Conservation (phyloP, 2,329 filamentous ascomycete species). For the Metarhizium anisopliae region DNA sequence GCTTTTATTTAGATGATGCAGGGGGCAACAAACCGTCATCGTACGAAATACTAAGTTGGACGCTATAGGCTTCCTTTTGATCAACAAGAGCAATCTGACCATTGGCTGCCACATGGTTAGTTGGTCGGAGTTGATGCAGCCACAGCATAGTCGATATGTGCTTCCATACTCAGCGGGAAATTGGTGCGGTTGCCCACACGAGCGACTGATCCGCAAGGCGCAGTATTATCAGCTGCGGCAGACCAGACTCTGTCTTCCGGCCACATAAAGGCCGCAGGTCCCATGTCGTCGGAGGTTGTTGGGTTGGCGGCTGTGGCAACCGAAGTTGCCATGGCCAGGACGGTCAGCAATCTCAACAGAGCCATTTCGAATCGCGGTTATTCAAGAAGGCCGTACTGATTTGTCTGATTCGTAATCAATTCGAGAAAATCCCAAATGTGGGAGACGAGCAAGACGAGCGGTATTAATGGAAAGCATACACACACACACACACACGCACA, state of each 20-base stretch:
- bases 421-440: too few species aligned
- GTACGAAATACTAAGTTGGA: slow-evolving; percentile 46
- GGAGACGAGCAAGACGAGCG: too few species aligned
- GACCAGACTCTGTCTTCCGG: slow-evolving; percentile 48
- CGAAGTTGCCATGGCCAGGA: slow-evolving; percentile 4
- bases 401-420: too few species aligned
- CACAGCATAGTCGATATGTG: background rate
- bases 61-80: slow-evolving; percentile 46
- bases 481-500: too few species aligned
- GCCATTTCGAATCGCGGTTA: slow-evolving; percentile 6
- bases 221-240: slow-evolving; percentile 43
- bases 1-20: background rate
- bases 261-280: slow-evolving; percentile 53
- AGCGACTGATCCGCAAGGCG: slow-evolving; percentile 46
- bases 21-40: slow-evolving; percentile 29
- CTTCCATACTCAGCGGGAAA: slow-evolving; percentile 41
- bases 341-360: slow-evolving; percentile 11
- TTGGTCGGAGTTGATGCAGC: background rate
- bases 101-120: slow-evolving; percentile 29
- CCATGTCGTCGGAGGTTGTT: slow-evolving; percentile 26
- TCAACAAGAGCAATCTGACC: slow-evolving; percentile 46
- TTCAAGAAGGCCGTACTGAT: background rate
- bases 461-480: too few species aligned
- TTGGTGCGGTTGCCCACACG: slow-evolving; percentile 39
- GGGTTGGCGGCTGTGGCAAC: background rate